These are phyloP conservation scores for Physaria fendleri DNA, from an alignment of 345 rosid species.

Conservation along the genomic window DNA sequence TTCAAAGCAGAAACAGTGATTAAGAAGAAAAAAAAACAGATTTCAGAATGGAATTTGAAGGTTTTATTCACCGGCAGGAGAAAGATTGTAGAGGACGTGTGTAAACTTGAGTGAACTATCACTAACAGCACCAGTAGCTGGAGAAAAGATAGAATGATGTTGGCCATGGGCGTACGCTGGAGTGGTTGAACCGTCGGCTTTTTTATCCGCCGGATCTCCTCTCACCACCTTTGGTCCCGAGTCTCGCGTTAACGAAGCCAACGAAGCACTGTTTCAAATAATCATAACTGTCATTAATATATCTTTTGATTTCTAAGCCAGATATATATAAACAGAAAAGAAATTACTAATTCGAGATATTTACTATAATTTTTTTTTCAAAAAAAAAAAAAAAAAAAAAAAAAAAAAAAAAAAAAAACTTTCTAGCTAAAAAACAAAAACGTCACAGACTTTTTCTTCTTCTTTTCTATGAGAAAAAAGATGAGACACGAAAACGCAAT, in stretches of 20 bases:
- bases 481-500: conserved; percentile 13
- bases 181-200: conserved; percentile 35
- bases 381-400: too few relatives aligned
- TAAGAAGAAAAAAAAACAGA: not conserved
- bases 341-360: too few relatives aligned
- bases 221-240: conserved; percentile 81
- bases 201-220: conserved; percentile 76
- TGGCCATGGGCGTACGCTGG: conserved; percentile 38
- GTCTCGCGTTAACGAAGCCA: conserved; percentile 87
- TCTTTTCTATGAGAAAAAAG: not conserved
- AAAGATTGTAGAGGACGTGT: conserved; percentile 88
- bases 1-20: not conserved
- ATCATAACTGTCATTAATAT: too few relatives aligned
- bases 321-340: too few relatives aligned
- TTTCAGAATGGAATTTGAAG: too few relatives aligned
- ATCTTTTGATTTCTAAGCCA: not conserved
- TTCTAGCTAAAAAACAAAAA: not conserved
- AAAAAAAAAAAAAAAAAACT: too few relatives aligned
- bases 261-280: conserved; percentile 78
- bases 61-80: conserved; percentile 64
- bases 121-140: conserved; percentile 54
- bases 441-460: not conserved
- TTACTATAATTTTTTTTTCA: too few relatives aligned
- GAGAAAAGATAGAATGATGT: conserved; percentile 37
- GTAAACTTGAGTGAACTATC: conserved; percentile 91